Percentiles rank a stretch among this genome's conserved stretches.
Conservation (phyloP, 768 basidiomycete species). For the Leccinum arenicola region DNA sequence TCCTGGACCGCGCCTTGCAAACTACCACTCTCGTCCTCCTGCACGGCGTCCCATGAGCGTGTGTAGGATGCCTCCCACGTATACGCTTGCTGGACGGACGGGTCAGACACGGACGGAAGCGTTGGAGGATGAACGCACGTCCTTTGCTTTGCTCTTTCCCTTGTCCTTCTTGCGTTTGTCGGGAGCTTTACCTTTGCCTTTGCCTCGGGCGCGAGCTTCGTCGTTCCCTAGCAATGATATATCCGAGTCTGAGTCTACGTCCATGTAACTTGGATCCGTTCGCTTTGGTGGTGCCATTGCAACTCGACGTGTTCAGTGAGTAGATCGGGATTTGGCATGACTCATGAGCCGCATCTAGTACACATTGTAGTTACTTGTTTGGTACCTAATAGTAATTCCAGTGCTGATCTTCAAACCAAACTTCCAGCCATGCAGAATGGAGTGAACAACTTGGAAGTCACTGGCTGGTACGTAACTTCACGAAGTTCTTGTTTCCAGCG, state of each 20-base stretch:
- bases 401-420: too few species aligned
- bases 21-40: conserved; percentile 93
- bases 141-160: conserved; percentile 38
- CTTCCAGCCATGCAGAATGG: too few species aligned
- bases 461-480: too few species aligned
- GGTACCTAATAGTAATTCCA: too few species aligned
- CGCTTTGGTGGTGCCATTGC: conserved; percentile 28
- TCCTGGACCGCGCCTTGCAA: conserved; percentile 88
- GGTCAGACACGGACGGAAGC: conserved; percentile 6
- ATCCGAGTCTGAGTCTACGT: conserved; percentile 70
- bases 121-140: conserved; percentile 17
- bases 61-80: conserved; percentile 97
- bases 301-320: too few species aligned
- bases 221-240: conserved; percentile 58
- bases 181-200: conserved; percentile 51
- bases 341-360: too few species aligned
- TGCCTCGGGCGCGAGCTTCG: conserved; percentile 48
- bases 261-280: conserved; percentile 41
- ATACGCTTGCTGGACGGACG: conserved; percentile 62
- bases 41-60: conserved; percentile 95
- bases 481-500: too few species aligned
- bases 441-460: too few species aligned
- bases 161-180: conserved; percentile 56
- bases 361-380: too few species aligned
- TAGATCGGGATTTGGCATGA: too few species aligned